Percentiles rank a stretch among this genome's conserved stretches.
These are phyloP conservation scores for Aspergillus sojae DNA, from an alignment of 2,329 filamentous ascomycete genomes.

Conservation along the genomic window DNA sequence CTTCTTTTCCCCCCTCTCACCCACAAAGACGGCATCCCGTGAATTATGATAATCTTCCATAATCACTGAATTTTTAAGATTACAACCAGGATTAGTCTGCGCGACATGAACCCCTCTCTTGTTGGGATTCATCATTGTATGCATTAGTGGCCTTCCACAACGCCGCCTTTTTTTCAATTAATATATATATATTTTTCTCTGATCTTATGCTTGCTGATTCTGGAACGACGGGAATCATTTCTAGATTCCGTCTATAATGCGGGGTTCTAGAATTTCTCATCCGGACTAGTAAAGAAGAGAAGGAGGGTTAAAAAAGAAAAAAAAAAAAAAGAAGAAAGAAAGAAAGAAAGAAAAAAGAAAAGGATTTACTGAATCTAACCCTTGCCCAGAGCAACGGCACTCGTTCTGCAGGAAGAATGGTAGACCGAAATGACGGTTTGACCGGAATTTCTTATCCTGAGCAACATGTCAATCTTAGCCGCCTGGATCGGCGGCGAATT, in stretches of 20 bases:
- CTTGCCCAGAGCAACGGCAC: conserved; percentile 22
- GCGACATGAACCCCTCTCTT: conserved; percentile 31
- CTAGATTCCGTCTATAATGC: conserved; percentile 19
- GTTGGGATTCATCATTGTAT: conserved; percentile 26
- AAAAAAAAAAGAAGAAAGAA: background rate
- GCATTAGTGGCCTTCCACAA: conserved; percentile 17
- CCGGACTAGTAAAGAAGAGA: background rate
- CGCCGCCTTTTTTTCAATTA: background rate
- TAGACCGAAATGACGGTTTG: conserved; percentile 22
- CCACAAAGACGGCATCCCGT: background rate
- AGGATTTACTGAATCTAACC: background rate
- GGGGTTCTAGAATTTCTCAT: conserved; percentile 26
- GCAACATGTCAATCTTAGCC: conserved; percentile 33
- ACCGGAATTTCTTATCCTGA: conserved; percentile 17
- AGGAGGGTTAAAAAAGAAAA: background rate
- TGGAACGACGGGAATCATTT: background rate
- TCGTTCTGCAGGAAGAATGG: conserved; percentile 22
- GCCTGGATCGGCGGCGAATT: conserved; percentile 42
- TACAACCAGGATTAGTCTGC: conserved; percentile 19
- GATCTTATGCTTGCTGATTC: background rate
- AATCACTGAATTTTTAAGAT: background rate
- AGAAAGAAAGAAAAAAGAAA: conserved; percentile 5
- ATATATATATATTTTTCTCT: background rate
- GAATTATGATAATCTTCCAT: background rate
- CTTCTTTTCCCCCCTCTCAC: background rate